phyloP scores from a whole-genome alignment of 2,329 filamentous ascomycete species.

The Clarireedia hainanense region DNA sequence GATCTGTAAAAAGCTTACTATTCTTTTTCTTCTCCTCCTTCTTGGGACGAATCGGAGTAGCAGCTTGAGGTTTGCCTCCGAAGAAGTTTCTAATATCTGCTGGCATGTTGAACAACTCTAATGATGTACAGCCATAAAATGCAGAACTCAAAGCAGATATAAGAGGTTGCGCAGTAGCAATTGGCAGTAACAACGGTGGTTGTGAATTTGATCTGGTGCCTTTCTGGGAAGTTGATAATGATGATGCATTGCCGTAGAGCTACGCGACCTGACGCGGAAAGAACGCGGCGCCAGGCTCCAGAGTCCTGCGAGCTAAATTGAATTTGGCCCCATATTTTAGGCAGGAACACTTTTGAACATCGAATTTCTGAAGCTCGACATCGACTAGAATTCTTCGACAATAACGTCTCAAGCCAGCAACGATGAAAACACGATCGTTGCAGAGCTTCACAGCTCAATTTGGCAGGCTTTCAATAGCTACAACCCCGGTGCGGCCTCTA shows the following conservation, averaged over 20 bases:
- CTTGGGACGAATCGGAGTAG: slow-evolving; percentile 37
- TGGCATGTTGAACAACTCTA: slow-evolving; percentile 52
- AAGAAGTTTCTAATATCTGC: slow-evolving; percentile 90
- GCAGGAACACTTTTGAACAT: neutral
- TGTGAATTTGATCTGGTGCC: neutral
- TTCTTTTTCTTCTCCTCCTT: slow-evolving; percentile 29
- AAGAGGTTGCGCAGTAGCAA: neutral
- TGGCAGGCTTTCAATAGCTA: slow-evolving; percentile 23
- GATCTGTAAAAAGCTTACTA: slow-evolving; percentile 16
- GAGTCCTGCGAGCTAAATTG: neutral
- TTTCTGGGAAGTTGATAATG: slow-evolving; percentile 1
- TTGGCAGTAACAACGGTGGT: neutral
- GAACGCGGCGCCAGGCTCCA: slow-evolving; percentile 5
- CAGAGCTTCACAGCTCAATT: slow-evolving; percentile 26
- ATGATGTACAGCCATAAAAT: neutral
- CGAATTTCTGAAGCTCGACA: neutral
- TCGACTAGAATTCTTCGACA: neutral
- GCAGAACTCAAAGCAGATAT: too few relatives aligned
- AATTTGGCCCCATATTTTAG: slow-evolving; percentile 1
- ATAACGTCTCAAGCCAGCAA: slow-evolving; percentile 11
- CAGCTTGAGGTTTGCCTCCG: slow-evolving; percentile 50
- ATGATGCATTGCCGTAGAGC: neutral
- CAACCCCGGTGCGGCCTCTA: slow-evolving; percentile 28
- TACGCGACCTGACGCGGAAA: slow-evolving; percentile 7
- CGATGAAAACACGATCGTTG: slow-evolving; percentile 23